A percentile compares a stretch with the other conserved stretches of the same genome.
These are phyloP conservation scores for Wickerhamiella sergipiensis DNA, from an alignment of 805 yeast species.

Conservation along the genomic window DNA sequence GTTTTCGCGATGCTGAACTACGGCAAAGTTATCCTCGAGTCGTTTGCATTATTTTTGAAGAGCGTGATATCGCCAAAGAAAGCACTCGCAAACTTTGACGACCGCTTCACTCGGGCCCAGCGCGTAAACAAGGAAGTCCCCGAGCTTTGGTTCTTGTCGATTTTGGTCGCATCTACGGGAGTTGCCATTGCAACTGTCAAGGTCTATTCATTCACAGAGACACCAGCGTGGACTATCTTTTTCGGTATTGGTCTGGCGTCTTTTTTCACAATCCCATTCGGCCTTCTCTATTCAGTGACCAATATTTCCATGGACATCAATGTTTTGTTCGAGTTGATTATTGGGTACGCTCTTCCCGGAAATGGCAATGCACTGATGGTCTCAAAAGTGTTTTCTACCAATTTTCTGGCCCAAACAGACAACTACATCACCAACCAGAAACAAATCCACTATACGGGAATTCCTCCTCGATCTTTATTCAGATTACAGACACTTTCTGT, in stretches of 20 bases:
- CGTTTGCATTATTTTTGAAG: slow-evolving; percentile 4
- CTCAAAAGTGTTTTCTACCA: slow-evolving; percentile 41
- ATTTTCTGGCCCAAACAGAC: slow-evolving; percentile 51
- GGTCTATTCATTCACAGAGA: slow-evolving; percentile 24
- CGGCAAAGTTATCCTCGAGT: slow-evolving; percentile 16
- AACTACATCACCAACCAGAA: slow-evolving; percentile 41
- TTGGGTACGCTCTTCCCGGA: slow-evolving; percentile 45
- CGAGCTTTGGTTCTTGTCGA: slow-evolving; percentile 52
- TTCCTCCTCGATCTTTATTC: slow-evolving; percentile 48
- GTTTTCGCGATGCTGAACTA: slow-evolving; percentile 35
- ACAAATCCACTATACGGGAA: slow-evolving; percentile 42
- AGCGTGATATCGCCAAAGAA: slow-evolving; percentile 15
- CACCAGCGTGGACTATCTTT: slow-evolving; percentile 51
- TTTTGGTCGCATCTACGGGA: slow-evolving; percentile 30
- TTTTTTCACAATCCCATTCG: slow-evolving; percentile 38
- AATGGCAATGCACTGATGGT: slow-evolving; percentile 41
- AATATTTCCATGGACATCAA: slow-evolving; percentile 37
- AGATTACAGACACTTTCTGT: slow-evolving; percentile 30
- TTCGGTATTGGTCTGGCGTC: slow-evolving; percentile 39
- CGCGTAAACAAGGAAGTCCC: slow-evolving; percentile 49
- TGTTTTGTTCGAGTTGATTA: slow-evolving; percentile 36
- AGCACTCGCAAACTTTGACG: slow-evolving; percentile 26
- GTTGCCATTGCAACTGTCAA: slow-evolving; percentile 35
- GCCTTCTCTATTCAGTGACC: slow-evolving; percentile 35
- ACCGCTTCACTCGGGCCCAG: slow-evolving; percentile 51